Evolutionary conservation across 768 basidiomycete species (phyloP).

Genomic region (Xerocomellus intermedius): DNA sequence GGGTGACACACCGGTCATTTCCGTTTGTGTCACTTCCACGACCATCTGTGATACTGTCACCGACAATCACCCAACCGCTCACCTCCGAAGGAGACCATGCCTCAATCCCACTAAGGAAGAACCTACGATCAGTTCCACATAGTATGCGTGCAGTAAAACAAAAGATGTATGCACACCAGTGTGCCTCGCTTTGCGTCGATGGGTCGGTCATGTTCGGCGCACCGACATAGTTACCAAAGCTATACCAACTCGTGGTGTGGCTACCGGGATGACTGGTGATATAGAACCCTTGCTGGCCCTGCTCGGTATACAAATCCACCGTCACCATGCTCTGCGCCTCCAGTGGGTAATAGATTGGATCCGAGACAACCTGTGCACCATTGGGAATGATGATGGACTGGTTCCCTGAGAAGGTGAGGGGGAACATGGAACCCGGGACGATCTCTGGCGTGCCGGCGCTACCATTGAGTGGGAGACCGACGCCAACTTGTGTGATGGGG

Average conservation of each 20-base stretch:
- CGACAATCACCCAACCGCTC: neutral
- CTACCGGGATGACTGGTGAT: conserved; percentile 2
- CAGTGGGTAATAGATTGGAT: neutral
- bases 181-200: neutral
- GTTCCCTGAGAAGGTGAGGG: neutral
- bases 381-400: conserved; percentile 2
- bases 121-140: conserved; percentile 10
- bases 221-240: conserved; percentile 3
- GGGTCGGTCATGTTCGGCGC: conserved; percentile 14
- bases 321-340: neutral
- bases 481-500: neutral
- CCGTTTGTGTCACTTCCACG: neutral
- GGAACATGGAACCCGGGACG: neutral
- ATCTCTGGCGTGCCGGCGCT: neutral
- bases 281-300: neutral
- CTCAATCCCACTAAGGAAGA: conserved; percentile 5
- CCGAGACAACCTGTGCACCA: neutral
- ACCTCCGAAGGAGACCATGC: neutral
- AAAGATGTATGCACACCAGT: neutral
- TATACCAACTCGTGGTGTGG: conserved; percentile 1
- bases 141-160: neutral
- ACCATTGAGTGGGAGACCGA: neutral
- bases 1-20: neutral
- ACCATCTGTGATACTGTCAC: conserved; percentile 6
- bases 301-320: conserved; percentile 2